Conservation (phyloP, 192 early-diverging fungal genomes). For the Coemansia sp. region DNA sequence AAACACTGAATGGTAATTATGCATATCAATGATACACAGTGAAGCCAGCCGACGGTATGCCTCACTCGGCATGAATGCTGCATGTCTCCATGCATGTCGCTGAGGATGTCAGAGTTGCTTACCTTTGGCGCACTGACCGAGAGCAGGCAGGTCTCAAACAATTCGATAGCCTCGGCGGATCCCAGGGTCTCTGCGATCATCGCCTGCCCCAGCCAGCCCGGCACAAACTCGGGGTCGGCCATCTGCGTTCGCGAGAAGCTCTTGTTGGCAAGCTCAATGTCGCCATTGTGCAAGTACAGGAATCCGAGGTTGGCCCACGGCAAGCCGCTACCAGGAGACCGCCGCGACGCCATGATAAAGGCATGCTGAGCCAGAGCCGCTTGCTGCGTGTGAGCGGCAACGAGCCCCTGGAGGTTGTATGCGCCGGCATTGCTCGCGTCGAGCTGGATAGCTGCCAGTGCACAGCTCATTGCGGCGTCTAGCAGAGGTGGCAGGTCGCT, state of each 20-base stretch:
- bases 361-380: slow-evolving; percentile 77
- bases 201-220: slow-evolving; percentile 86
- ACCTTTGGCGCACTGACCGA: slow-evolving; percentile 56
- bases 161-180: slow-evolving; percentile 56
- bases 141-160: slow-evolving; percentile 79
- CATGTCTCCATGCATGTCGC: neutral
- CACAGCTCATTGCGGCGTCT: slow-evolving; percentile 27
- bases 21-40: neutral
- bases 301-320: slow-evolving; percentile 85
- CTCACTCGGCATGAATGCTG: neutral
- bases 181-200: slow-evolving; percentile 63
- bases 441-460: slow-evolving; percentile 59
- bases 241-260: slow-evolving; percentile 72
- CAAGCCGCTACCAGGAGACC: slow-evolving; percentile 57
- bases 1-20: neutral
- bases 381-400: slow-evolving; percentile 37
- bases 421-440: slow-evolving; percentile 57
- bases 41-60: neutral
- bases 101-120: slow-evolving; percentile 4
- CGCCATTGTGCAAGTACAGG: slow-evolving; percentile 65
- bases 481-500: slow-evolving; percentile 9
- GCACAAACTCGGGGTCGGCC: slow-evolving; percentile 73
- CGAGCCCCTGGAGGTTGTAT: slow-evolving; percentile 75
- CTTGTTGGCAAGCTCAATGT: slow-evolving; percentile 72
- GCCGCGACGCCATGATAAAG: slow-evolving; percentile 75